These are phyloP conservation scores for Tulasnella sp. DNA, from an alignment of 768 basidiomycete species.

Conservation along the genomic window DNA sequence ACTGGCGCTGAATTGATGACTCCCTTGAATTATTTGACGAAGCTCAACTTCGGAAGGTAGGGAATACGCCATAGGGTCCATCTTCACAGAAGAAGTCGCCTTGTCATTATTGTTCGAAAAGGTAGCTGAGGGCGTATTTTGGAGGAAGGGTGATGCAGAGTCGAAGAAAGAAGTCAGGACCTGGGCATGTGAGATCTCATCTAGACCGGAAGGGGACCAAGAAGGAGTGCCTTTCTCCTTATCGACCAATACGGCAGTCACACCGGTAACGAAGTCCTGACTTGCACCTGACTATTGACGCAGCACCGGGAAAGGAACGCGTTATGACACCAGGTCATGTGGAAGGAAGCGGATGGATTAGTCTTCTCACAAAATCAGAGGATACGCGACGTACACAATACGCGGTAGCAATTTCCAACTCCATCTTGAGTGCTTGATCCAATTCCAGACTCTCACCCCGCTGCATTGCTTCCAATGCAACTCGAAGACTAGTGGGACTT, in stretches of 20 bases:
- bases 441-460: slow-evolving; percentile 52
- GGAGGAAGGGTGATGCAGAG: slow-evolving; percentile 35
- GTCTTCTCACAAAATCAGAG: slow-evolving; percentile 11
- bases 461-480: slow-evolving; percentile 70
- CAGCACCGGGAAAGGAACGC: not conserved
- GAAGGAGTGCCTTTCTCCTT: slow-evolving; percentile 39
- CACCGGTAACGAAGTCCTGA: slow-evolving; percentile 73
- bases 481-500: slow-evolving; percentile 86
- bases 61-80: slow-evolving; percentile 33
- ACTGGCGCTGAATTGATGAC: slow-evolving; percentile 46
- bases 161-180: slow-evolving; percentile 59
- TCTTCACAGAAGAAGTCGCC: slow-evolving; percentile 18
- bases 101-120: slow-evolving; percentile 27
- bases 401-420: slow-evolving; percentile 76
- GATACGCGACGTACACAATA: slow-evolving; percentile 56
- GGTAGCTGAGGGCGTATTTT: slow-evolving; percentile 34
- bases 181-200: slow-evolving; percentile 42
- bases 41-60: slow-evolving; percentile 74
- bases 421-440: slow-evolving; percentile 61
- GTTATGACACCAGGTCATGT: not conserved
- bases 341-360: not conserved
- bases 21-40: slow-evolving; percentile 48
- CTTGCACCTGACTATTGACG: slow-evolving; percentile 51
- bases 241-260: slow-evolving; percentile 51
- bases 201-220: slow-evolving; percentile 58